Evolutionary conservation across 2,329 filamentous ascomycete genomes (phyloP), one percentile per base, ranked within the genome.

Genomic region (Talaromyces sp.): DNA sequence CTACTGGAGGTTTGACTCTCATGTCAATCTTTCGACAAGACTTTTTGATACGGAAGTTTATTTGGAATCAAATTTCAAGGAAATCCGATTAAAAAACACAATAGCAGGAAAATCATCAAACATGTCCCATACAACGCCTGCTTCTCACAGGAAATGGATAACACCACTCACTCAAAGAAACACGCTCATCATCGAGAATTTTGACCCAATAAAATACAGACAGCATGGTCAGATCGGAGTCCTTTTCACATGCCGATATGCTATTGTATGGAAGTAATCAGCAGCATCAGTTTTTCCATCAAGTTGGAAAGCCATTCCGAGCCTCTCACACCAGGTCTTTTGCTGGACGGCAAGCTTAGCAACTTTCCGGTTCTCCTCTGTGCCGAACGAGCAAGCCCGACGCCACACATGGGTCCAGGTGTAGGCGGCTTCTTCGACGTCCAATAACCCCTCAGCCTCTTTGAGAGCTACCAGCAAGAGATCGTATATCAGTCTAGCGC

Each of bases 381-480:
- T 62, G 50, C 17, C 21, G 22, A 65, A 64, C n/a, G 58, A 31
- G 21, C n/a, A 21, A 8, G 46, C 52, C 15, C 39, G 56, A 36
- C 33, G n/a, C 45, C 51, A 41, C 13, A 63, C 57, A 7, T 55
- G 33, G 3, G 33, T 40, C 45, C 45, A 48, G 13, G 45, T 48
- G 3, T 7, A 17, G 17, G n/a, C 45, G 19, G 17, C 45, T 35
- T 17, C 28, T 48, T 48, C 45, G n/a, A 35, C 7, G n/a, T 64
- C 61, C 17, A 64, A 25, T 35, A 63, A 37, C 22, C 60, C 62
- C 41, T 65, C 63, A 35, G 48, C 50, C 25, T 63, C 60, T n/a
- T 55, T 15, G 4, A 61, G 53, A 46, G 5, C 45, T 10, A 56
- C 35, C 10, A 53, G 17, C 36, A 60, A 21, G 5, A 60, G 51